Conservation (phyloP, 2,329 filamentous ascomycete genomes). For the Diaporthe citriasiana region DNA sequence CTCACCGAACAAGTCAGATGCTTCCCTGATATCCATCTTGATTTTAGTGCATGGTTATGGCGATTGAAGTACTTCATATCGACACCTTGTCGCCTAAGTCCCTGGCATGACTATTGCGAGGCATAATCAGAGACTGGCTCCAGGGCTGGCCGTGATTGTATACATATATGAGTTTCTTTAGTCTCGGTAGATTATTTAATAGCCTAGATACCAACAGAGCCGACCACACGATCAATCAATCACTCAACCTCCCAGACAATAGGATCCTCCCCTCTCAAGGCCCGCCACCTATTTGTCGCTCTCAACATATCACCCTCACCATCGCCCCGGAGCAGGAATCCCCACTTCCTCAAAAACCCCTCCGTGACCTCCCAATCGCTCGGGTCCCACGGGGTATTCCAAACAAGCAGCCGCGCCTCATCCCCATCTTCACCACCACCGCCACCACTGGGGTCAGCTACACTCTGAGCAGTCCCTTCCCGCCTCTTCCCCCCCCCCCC, state of each 20-base stretch:
- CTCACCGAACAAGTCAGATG: background rate
- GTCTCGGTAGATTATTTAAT: background rate
- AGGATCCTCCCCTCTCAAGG: slow-evolving; percentile 29
- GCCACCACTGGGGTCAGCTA: background rate
- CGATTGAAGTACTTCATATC: background rate
- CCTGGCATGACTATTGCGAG: background rate
- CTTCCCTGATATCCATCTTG: background rate
- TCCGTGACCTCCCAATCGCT: slow-evolving; percentile 50
- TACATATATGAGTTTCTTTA: too few relatives aligned
- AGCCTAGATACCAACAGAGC: too few relatives aligned
- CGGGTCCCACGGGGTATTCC: slow-evolving; percentile 48
- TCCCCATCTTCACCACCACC: background rate
- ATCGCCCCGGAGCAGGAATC: slow-evolving; percentile 47
- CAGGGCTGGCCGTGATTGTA: background rate
- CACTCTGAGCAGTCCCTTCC: background rate
- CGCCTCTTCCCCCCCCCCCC: background rate
- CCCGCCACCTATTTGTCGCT: slow-evolving; percentile 46
- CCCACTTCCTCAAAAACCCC: slow-evolving; percentile 47
- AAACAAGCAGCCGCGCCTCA: slow-evolving; percentile 37
- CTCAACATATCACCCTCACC: slow-evolving; percentile 45
- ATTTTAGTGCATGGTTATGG: background rate
- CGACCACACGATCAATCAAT: background rate
- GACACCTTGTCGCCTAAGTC: background rate
- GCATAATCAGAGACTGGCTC: background rate
- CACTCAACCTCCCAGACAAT: slow-evolving; percentile 33